These are phyloP conservation scores for Ceratopteris richardii DNA, from an alignment of 75 land plant genomes.

Conservation along the genomic window DNA sequence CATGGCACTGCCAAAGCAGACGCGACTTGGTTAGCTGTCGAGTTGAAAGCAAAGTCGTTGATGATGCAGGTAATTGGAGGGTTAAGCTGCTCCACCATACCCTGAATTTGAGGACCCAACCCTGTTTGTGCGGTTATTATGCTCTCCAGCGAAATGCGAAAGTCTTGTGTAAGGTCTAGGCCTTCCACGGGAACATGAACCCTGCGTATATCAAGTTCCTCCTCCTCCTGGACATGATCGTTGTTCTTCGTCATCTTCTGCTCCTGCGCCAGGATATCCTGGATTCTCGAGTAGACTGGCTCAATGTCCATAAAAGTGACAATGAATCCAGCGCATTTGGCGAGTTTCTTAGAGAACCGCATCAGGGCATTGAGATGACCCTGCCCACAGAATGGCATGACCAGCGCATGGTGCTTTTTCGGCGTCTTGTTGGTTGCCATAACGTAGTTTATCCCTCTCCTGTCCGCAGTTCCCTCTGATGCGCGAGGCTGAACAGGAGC, in stretches of 20 bases:
- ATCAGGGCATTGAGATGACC: conserved; percentile 20
- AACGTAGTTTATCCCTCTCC: too few species aligned
- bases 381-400: conserved; percentile 17
- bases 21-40: too few species aligned
- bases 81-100: background rate
- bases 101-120: background rate
- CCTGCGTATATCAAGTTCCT: background rate
- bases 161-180: background rate
- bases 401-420: conserved; percentile 10
- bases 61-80: background rate
- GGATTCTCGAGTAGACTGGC: conserved; percentile 6
- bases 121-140: background rate
- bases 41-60: too few species aligned
- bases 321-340: conserved; percentile 5
- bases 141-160: background rate
- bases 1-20: too few species aligned
- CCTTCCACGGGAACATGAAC: background rate
- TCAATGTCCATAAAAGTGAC: conserved; percentile 21
- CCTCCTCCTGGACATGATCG: too few species aligned
- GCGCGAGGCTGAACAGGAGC: too few species aligned
- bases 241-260: background rate
- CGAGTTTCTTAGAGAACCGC: conserved; percentile 18
- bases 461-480: too few species aligned
- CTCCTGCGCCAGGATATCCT: background rate
- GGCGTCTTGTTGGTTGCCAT: too few species aligned